Conservation (phyloP, 495 filamentous ascomycete species). For the Aspergillus avenaceus region DNA sequence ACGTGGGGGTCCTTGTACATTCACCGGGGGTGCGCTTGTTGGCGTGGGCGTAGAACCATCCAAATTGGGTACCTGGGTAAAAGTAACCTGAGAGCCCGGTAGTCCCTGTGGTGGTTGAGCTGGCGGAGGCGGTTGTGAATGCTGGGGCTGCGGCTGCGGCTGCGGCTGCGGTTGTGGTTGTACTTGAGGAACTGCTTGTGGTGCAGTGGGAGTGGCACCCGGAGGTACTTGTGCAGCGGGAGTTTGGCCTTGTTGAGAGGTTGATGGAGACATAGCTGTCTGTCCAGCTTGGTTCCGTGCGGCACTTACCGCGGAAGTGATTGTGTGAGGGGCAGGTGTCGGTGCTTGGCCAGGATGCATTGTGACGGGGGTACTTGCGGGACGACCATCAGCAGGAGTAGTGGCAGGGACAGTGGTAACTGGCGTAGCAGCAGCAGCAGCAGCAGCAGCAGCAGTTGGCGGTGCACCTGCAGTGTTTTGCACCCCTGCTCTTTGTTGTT, state of each 20-base stretch:
- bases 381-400: slow-evolving; percentile 18
- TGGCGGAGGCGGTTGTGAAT: slow-evolving; percentile 41
- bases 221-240: slow-evolving; percentile 31
- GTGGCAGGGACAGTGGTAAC: slow-evolving; percentile 14
- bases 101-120: slow-evolving; percentile 26
- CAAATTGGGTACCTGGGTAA: slow-evolving; percentile 29
- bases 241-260: slow-evolving; percentile 34
- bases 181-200: slow-evolving; percentile 14
- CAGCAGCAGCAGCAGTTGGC: slow-evolving; percentile 14
- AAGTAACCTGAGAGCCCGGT: slow-evolving; percentile 36
- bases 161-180: slow-evolving; percentile 44
- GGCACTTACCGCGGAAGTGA: slow-evolving; percentile 51
- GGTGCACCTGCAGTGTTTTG: slow-evolving; percentile 12
- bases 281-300: slow-evolving; percentile 44
- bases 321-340: slow-evolving; percentile 46
- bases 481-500: slow-evolving; percentile 28
- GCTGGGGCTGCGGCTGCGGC: slow-evolving; percentile 35
- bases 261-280: slow-evolving; percentile 35
- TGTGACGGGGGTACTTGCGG: slow-evolving; percentile 18
- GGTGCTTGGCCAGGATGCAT: slow-evolving; percentile 36
- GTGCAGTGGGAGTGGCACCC: slow-evolving; percentile 13
- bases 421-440: slow-evolving; percentile 6
- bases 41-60: slow-evolving; percentile 40
- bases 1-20: slow-evolving; percentile 48
- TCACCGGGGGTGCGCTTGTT: slow-evolving; percentile 37